Evolutionary conservation across 139 green algal species (phyloP), one percentile per base, ranked within the genome.

Genomic region (Haematococcus lacustris): DNA sequence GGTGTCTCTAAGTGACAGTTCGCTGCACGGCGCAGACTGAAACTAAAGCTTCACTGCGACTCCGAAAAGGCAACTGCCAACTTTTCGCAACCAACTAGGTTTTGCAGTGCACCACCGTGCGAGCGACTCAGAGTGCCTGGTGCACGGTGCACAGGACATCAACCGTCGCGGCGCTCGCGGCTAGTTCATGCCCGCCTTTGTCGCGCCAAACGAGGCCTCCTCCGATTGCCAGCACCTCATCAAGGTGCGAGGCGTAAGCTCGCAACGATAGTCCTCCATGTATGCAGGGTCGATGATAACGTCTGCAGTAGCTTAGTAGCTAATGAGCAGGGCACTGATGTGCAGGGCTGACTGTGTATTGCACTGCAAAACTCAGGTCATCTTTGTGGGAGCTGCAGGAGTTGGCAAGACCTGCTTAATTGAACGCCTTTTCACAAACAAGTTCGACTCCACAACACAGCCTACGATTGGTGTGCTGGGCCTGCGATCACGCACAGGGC

Each of bases 391-490:
- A 1, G 73, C 71, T 21, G 71, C 73, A 23, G 80, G 80, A 1
- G 76, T 82, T 0, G 80, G 80, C 30, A 86, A 86, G 47, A 86
- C 76, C 1, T 82, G 80, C 59, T 60, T 86, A 25, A 73, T 86
- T 9, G 43, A 67, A 2, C 51, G 73, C 9, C 53, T 81, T n/a
- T 74, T 74, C 41, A 47, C 33, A 1, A 57, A 81, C 57, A 66
- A 57, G n/a, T 75, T 77, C 37, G 59, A 66, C 30, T 5, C 43
- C 1, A 32, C 66, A 9, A 71, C 57, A 1, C 57, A 41, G 23
- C 6, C 76, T 5, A 81, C 76, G 1, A 77, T 81, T 30, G 76
- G 76, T 73, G n/a, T n/a, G n/a, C n/a, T n/a, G n/a, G n/a, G n/a
- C n/a, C n/a, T n/a, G n/a, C n/a, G n/a, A n/a, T n/a, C n/a, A n/a